Conservation (phyloP, 1,284 basidiomycete species). For the Peniophora sp. region DNA sequence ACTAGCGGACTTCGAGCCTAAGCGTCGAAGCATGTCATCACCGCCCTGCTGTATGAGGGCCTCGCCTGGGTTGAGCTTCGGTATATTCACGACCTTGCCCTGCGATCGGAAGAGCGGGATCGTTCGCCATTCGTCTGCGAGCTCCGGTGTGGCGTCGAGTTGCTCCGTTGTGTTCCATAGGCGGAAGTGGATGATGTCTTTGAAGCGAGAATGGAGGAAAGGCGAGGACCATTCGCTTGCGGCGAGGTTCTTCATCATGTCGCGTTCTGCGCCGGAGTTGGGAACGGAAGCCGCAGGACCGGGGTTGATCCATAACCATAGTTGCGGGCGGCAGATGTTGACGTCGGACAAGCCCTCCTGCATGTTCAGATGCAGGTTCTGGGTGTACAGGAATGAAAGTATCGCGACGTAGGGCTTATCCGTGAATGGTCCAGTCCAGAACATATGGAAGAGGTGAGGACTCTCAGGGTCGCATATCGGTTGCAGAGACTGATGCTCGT, state of each 20-base stretch:
- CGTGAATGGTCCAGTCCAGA: slow-evolving; percentile 75
- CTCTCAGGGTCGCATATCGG: slow-evolving; percentile 55
- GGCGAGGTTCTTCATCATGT: slow-evolving; percentile 53
- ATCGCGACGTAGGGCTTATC: slow-evolving; percentile 75
- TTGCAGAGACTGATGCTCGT: slow-evolving; percentile 36
- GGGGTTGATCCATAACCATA: slow-evolving; percentile 70
- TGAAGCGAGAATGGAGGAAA: slow-evolving; percentile 60
- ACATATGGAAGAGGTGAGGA: slow-evolving; percentile 72
- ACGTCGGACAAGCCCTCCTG: slow-evolving; percentile 25
- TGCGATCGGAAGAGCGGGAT: slow-evolving; percentile 52
- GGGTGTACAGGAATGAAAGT: slow-evolving; percentile 69
- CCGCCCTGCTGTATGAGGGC: slow-evolving; percentile 19
- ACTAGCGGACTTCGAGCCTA: slow-evolving; percentile 44
- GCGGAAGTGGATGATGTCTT: slow-evolving; percentile 60
- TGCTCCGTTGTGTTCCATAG: slow-evolving; percentile 72
- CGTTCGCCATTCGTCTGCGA: slow-evolving; percentile 53
- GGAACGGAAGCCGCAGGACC: slow-evolving; percentile 51
- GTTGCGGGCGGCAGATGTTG: slow-evolving; percentile 55
- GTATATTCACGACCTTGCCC: slow-evolving; percentile 43
- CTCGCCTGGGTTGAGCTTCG: slow-evolving; percentile 15
- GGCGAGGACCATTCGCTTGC: slow-evolving; percentile 62
- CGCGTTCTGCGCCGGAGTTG: slow-evolving; percentile 41
- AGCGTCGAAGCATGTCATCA: slow-evolving; percentile 40
- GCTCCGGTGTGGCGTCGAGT: slow-evolving; percentile 53
- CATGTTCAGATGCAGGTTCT: slow-evolving; percentile 61